Evolutionary conservation across 805 yeast genomes (phyloP).

Genomic region (Candida schatavii): DNA sequence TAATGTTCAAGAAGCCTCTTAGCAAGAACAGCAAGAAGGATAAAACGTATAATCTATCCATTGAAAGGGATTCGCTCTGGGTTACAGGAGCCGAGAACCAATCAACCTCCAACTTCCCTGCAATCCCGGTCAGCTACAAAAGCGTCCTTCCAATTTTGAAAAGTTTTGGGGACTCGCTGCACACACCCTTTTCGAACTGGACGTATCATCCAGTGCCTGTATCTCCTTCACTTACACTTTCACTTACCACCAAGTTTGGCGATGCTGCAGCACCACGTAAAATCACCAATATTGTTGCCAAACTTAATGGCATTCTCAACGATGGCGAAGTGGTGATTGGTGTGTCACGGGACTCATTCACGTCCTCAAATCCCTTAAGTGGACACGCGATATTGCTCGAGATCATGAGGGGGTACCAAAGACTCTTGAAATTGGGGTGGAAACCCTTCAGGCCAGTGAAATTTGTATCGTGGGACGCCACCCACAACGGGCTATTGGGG

Average conservation of each 20-base stretch:
- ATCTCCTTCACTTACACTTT: constrained; percentile 11
- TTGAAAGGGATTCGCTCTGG: constrained; percentile 17
- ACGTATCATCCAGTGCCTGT: constrained; percentile 20
- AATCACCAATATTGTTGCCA: constrained; percentile 30
- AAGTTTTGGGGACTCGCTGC: constrained; percentile 14
- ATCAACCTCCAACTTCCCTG: constrained; percentile 14
- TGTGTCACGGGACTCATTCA: constrained; percentile 37
- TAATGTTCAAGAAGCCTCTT: constrained; percentile 19
- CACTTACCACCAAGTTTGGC: constrained; percentile 14
- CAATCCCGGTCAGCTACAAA: constrained; percentile 27
- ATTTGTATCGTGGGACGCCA: constrained; percentile 43
- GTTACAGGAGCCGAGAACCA: constrained; percentile 9
- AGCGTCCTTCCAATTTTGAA: constrained; percentile 23
- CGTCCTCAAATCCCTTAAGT: constrained; percentile 34
- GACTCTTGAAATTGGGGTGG: constrained; percentile 37
- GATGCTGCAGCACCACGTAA: constrained; percentile 9
- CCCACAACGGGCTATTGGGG: constrained; percentile 33
- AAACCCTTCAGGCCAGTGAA: constrained; percentile 38
- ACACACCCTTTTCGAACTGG: constrained; percentile 19
- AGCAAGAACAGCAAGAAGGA: background rate
- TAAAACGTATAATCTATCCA: constrained; percentile 12
- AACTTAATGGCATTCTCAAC: constrained; percentile 33
- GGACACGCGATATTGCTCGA: constrained; percentile 40
- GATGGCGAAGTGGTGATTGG: constrained; percentile 42
- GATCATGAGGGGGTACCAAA: constrained; percentile 32